Evolutionary conservation across 495 filamentous ascomycete genomes (phyloP), one percentile per base, ranked within the genome.

Genomic region (Xylaria bambusicola): DNA sequence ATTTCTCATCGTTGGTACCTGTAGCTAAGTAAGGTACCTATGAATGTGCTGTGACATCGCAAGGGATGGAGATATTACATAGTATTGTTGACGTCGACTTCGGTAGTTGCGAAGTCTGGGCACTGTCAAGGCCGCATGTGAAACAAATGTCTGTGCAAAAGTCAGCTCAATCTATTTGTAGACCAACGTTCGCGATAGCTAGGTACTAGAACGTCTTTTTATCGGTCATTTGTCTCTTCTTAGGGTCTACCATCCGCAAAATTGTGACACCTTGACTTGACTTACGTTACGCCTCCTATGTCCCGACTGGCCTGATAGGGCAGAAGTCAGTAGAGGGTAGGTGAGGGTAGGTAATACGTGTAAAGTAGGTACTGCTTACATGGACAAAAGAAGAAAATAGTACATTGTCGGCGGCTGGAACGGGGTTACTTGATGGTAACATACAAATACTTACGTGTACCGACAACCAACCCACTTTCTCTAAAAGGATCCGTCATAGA

Each of bases 81-180:
- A 12, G 47, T 9, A 36, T 15, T 33, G 36, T 33, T 20, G 26
- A 15, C 41, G 26, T 26, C 2, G 31, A 17, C 35, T 5, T 38
- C 18, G 13, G 31, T 40, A 54, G 23, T 18, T 9, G 50, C 38
- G 20, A 44, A 54, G 51, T 29, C 36, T 41, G 10, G 26, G 10
- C n/a, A 10, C 21, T 44, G 20, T 15, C 7, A 29, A 42, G 23
- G n/a, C 20, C 35, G 13, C 21, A 17, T 53, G 35, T 31, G 33
- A 53, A 21, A 53, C 21, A 35, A 24, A 15, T 7, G 13, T 23
- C 12, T 41, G 26, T 20, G 36, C n/a, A 33, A 45, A 53, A 44
- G n/a, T 33, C 40, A 54, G 52, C 26, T 45, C 23, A 31, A 31
- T 31, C 17, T 33, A 53, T 53, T 27, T 42, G 35, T 21, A 53